Conservation (phyloP, 106 monocot species). For the Hemerocallis citrina region DNA sequence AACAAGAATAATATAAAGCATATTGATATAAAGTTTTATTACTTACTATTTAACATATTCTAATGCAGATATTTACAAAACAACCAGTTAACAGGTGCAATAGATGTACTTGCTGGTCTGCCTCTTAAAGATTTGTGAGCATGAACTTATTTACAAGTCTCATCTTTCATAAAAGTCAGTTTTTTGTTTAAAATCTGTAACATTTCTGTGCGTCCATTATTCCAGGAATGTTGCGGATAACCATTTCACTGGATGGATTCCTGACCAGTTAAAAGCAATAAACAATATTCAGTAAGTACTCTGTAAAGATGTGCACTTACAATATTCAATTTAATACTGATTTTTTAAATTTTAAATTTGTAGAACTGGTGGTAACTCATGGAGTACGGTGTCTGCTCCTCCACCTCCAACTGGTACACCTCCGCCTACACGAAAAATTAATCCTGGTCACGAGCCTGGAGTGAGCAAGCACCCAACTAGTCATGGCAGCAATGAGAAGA, state of each 20-base stretch:
- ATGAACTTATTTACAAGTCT: not conserved
- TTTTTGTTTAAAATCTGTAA: not conserved
- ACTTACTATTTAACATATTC: not conserved
- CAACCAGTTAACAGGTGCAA: conserved; percentile 67
- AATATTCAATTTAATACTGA: not conserved
- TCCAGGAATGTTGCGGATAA: conserved; percentile 81
- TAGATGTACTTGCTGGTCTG: conserved; percentile 57
- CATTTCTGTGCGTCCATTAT: conserved; percentile 6
- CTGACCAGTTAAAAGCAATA: conserved; percentile 45
- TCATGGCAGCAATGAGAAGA: conserved; percentile 19
- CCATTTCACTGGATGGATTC: conserved; percentile 82
- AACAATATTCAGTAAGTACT: conserved; percentile 49
- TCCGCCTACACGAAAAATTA: conserved; percentile 24
- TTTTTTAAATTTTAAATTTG: not conserved
- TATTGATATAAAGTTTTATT: not conserved
- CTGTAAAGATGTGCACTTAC: not conserved
- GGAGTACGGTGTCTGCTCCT: conserved; percentile 64
- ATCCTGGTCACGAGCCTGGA: conserved; percentile 40
- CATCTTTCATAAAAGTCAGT: not conserved
- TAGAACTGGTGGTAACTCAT: conserved; percentile 76
- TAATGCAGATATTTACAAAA: conserved; percentile 57
- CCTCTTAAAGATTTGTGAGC: conserved; percentile 70
- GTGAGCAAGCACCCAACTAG: conserved; percentile 16
- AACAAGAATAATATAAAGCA: not conserved
- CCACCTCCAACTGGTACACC: conserved; percentile 16